phyloP scores from a whole-genome alignment of 768 basidiomycete genomes.

The Chalciporus pseudorubinellus region DNA sequence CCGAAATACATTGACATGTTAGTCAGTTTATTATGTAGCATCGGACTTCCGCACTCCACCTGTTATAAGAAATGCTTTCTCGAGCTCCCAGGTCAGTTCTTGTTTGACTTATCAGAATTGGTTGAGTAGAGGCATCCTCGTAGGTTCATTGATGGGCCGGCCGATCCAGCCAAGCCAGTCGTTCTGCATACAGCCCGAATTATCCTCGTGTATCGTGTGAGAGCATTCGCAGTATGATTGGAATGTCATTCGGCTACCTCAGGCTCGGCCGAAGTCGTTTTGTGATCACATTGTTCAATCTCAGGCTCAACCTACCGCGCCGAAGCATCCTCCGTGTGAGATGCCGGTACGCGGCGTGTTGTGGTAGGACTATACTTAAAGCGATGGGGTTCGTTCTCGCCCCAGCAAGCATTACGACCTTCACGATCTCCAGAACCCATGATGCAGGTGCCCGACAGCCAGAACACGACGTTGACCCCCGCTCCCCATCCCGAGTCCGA shows the following conservation, averaged over 20 bases:
- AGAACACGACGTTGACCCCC: neutral
- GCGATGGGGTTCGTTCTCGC: neutral
- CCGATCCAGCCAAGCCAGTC: no score
- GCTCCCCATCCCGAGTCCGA: neutral
- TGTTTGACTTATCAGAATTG: no score
- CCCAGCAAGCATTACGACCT: neutral
- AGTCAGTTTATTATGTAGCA: no score
- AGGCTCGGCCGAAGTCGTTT: slow-evolving; percentile 11
- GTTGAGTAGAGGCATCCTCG: no score
- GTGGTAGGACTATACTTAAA: neutral
- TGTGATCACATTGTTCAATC: neutral
- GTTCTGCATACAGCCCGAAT: no score
- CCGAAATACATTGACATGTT: no score
- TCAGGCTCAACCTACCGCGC: no score
- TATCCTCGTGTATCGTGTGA: neutral
- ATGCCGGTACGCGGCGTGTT: neutral
- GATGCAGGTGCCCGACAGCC: slow-evolving; percentile 2
- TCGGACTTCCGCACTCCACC: no score
- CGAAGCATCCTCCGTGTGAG: neutral
- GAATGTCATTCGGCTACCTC: neutral
- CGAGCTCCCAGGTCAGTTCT: no score
- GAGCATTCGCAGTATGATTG: neutral
- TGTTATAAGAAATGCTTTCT: no score
- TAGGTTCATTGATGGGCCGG: no score
- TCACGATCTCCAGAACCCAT: slow-evolving; percentile 3